Percentiles rank a stretch among this genome's conserved stretches.
Conservation (phyloP, 352 stramenopile species). For the Globisporangium sylvaticum region DNA sequence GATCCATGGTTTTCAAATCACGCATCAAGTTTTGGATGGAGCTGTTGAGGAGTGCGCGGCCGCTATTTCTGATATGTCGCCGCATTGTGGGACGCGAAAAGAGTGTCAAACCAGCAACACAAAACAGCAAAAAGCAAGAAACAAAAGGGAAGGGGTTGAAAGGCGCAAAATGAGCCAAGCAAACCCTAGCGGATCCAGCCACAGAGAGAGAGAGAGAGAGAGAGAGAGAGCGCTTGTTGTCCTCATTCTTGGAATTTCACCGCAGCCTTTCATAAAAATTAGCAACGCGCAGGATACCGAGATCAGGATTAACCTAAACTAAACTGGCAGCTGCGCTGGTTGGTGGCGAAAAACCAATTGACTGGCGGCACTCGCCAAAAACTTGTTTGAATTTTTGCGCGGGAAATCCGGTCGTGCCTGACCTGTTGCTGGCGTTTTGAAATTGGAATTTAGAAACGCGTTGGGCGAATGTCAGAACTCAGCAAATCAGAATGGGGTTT, state of each 20-base stretch:
- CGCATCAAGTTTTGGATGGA: neutral
- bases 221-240: neutral
- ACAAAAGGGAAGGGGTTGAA: neutral
- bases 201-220: neutral
- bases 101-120: neutral
- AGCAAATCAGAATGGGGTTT: neutral
- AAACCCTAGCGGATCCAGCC: neutral
- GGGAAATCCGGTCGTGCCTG: neutral
- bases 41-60: neutral
- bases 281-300: neutral
- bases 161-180: neutral
- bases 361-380: neutral
- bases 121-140: neutral
- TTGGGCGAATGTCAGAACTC: neutral
- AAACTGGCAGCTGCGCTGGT: neutral
- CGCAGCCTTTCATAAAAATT: neutral
- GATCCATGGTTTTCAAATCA: constrained; percentile 2
- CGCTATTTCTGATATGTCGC: constrained; percentile 3
- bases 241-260: neutral
- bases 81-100: neutral
- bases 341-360: neutral
- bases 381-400: neutral
- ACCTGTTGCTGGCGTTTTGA: neutral
- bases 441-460: too few species aligned
- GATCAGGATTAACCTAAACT: neutral